A percentile compares a stretch with the other conserved stretches of the same genome.
phyloP scores from a whole-genome alignment of 257 asterid genomes.

The Striga asiatica region DNA sequence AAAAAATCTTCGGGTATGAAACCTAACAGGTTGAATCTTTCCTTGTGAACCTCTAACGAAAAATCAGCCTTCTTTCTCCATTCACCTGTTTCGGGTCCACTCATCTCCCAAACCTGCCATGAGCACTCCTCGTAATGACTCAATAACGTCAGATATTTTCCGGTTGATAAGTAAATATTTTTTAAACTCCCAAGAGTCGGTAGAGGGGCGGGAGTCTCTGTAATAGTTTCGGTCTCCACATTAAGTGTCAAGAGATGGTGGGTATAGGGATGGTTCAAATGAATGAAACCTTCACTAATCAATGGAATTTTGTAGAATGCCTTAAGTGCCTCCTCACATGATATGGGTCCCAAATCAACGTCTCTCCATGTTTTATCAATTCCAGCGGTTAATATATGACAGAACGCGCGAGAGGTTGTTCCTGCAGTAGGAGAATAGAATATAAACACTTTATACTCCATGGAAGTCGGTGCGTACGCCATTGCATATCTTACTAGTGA shows the following conservation, averaged over 20 bases:
- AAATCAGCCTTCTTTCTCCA: neutral
- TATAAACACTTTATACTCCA: constrained; percentile 3
- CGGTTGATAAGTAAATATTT: neutral
- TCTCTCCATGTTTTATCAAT: neutral
- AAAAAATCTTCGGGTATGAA: no score
- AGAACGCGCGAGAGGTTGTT: no score
- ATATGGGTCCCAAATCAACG: neutral
- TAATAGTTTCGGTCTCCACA: neutral
- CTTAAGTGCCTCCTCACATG: neutral
- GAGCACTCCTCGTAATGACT: neutral
- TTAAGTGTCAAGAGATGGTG: neutral
- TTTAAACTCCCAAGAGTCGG: neutral
- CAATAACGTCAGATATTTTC: neutral
- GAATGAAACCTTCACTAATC: neutral
- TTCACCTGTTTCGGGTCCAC: neutral
- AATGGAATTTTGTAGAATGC: neutral
- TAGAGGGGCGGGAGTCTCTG: neutral
- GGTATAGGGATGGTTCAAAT: neutral
- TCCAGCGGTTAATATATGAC: no score
- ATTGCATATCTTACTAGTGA: neutral
- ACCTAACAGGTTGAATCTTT: neutral
- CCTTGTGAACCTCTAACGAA: neutral
- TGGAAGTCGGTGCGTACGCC: neutral
- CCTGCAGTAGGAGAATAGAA: no score
- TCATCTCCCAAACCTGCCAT: neutral